phyloP scores from a whole-genome alignment of 129 eudicot species.

The Lonicera japonica region DNA sequence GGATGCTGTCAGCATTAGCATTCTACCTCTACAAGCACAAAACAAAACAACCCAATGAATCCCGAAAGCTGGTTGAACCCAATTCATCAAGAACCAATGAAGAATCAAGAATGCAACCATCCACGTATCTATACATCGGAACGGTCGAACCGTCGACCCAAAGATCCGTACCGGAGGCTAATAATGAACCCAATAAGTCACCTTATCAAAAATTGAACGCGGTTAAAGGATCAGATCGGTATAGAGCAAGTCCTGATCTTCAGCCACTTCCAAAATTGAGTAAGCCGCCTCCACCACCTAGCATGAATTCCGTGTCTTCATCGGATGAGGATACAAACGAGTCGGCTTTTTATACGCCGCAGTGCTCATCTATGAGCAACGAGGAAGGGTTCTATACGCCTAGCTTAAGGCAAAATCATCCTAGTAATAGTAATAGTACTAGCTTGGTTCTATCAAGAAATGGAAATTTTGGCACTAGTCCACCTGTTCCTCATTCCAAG shows the following conservation, averaged over 20 bases:
- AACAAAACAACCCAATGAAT: slow-evolving; percentile 34
- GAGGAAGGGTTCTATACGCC: not conserved
- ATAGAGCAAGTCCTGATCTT: slow-evolving; percentile 88
- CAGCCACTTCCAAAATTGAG: slow-evolving; percentile 81
- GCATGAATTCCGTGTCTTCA: slow-evolving; percentile 54
- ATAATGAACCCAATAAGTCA: slow-evolving; percentile 40
- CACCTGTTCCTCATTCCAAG: slow-evolving; percentile 64
- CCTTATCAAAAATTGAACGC: slow-evolving; percentile 68
- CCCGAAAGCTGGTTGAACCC: slow-evolving; percentile 66
- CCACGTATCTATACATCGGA: slow-evolving; percentile 77
- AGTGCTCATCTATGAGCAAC: slow-evolving; percentile 35
- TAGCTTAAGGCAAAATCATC: slow-evolving; percentile 22
- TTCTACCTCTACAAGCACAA: slow-evolving; percentile 61
- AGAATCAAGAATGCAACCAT: slow-evolving; percentile 57
- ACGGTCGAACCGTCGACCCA: slow-evolving; percentile 71
- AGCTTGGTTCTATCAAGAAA: slow-evolving; percentile 26
- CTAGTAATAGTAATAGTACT: slow-evolving; percentile 15
- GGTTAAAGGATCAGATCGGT: slow-evolving; percentile 52
- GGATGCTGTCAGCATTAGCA: slow-evolving; percentile 78
- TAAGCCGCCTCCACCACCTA: slow-evolving; percentile 60
- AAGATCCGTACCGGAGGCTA: slow-evolving; percentile 40
- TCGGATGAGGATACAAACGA: slow-evolving; percentile 67
- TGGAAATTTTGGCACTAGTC: slow-evolving; percentile 24
- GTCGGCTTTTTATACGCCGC: slow-evolving; percentile 69
- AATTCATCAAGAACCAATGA: slow-evolving; percentile 33